A percentile compares a stretch with the other conserved stretches of the same genome.
These are phyloP conservation scores for Hypocreales sp. DNA, from an alignment of 2,329 filamentous ascomycete genomes.

Conservation along the genomic window DNA sequence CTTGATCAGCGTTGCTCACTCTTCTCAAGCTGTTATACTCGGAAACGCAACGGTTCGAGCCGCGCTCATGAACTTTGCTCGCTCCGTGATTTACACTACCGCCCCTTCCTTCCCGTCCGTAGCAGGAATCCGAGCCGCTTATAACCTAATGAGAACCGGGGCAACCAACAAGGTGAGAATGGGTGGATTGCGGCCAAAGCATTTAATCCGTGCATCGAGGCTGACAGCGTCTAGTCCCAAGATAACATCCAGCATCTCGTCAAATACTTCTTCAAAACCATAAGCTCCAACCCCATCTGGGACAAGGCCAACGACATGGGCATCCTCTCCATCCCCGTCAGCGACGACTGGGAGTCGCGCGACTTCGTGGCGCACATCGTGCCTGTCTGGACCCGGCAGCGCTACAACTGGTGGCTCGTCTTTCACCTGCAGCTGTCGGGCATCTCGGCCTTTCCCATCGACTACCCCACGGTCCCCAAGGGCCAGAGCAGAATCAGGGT, in stretches of 20 bases:
- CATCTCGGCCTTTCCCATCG: conserved; percentile 13
- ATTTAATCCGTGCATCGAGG: no score
- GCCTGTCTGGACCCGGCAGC: conserved; percentile 11
- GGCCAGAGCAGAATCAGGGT: conserved; percentile 21
- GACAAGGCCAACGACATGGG: conserved; percentile 9
- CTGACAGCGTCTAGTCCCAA: conserved; percentile 4
- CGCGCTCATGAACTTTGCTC: conserved; percentile 8
- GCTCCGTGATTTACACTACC: conserved; percentile 7
- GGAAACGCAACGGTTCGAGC: conserved; percentile 6
- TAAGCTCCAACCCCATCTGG: no score
- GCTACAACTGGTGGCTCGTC: conserved; percentile 8
- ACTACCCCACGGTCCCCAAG: conserved; percentile 21
- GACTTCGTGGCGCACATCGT: conserved; percentile 13
- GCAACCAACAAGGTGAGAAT: conserved; percentile 3
- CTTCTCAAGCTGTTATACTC: conserved; percentile 7
- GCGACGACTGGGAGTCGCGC: conserved; percentile 11
- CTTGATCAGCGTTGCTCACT: background rate
- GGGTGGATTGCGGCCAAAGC: no score
- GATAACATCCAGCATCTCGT: conserved; percentile 10
- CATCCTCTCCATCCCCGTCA: conserved; percentile 12
- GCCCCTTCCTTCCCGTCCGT: conserved; percentile 8
- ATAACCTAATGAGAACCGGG: conserved; percentile 5
- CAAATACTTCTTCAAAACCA: no score
- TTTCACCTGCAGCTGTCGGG: conserved; percentile 9
- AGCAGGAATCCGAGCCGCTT: conserved; percentile 7